phyloP scores from a whole-genome alignment of 768 basidiomycete species.

The Cubamyces lactineus region DNA sequence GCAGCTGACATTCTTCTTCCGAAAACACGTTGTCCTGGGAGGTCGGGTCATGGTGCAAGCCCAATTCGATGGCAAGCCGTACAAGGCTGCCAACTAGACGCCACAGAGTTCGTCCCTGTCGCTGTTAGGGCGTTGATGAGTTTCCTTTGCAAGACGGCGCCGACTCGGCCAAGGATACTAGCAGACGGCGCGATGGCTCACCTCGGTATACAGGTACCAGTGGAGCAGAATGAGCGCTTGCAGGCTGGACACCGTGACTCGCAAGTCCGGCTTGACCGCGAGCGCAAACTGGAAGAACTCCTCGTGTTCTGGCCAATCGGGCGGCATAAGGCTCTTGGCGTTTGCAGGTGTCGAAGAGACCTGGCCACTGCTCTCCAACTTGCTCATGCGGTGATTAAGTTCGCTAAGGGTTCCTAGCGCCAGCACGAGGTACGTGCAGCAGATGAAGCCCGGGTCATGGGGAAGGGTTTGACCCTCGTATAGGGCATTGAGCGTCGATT shows the following conservation, averaged over 20 bases:
- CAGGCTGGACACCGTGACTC: conserved; percentile 79
- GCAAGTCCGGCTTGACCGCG: conserved; percentile 77
- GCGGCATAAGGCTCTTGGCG: conserved; percentile 62
- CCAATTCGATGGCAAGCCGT: conserved; percentile 80
- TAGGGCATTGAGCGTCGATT: conserved; percentile 62
- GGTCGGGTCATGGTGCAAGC: conserved; percentile 84
- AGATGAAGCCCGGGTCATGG: conserved; percentile 78
- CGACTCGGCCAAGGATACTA: too few species aligned
- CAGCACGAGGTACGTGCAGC: conserved; percentile 75
- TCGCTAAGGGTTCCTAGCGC: conserved; percentile 84
- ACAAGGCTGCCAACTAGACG: conserved; percentile 86
- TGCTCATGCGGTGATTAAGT: conserved; percentile 69
- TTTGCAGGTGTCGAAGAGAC: conserved; percentile 38
- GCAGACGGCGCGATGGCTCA: conserved; percentile 35
- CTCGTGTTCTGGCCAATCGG: conserved; percentile 77
- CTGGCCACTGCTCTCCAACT: conserved; percentile 49
- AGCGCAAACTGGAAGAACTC: conserved; percentile 85
- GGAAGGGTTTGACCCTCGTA: conserved; percentile 58
- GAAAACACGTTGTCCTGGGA: conserved; percentile 64
- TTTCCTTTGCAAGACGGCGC: too few species aligned
- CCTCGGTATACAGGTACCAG: conserved; percentile 91
- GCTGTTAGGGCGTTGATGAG: conserved; percentile 45
- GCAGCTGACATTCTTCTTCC: conserved; percentile 75
- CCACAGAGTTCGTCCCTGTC: conserved; percentile 89
- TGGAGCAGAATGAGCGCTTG: conserved; percentile 85